Percentiles rank a stretch among this genome's conserved stretches.
phyloP scores from a whole-genome alignment of 306 rosid species.

The Abrus precatorius region DNA sequence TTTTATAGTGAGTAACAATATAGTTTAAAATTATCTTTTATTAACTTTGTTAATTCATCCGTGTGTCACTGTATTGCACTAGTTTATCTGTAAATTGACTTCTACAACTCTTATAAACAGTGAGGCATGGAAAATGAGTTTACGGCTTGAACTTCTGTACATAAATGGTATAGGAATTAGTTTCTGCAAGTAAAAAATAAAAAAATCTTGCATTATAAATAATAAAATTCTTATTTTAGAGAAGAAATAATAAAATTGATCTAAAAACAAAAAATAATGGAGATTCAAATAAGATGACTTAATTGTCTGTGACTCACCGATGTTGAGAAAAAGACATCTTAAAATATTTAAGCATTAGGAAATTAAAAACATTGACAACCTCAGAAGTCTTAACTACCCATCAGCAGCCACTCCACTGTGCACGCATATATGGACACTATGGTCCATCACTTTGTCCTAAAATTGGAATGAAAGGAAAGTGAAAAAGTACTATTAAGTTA shows the following conservation, averaged over 20 bases:
- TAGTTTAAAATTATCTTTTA: too few relatives aligned
- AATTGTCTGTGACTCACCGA: not conserved
- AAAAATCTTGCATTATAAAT: too few relatives aligned
- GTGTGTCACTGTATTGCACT: too few relatives aligned
- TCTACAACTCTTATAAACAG: too few relatives aligned
- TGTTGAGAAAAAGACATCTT: not conserved
- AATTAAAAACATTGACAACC: not conserved
- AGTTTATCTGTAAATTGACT: too few relatives aligned
- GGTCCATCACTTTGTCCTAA: not conserved
- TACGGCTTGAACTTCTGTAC: too few relatives aligned
- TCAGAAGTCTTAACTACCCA: not conserved
- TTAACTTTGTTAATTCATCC: too few relatives aligned
- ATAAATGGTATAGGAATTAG: too few relatives aligned
- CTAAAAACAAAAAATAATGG: not conserved
- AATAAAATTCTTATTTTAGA: not conserved
- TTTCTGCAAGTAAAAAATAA: too few relatives aligned
- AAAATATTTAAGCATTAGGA: not conserved
- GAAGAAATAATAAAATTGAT: not conserved
- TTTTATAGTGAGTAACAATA: too few relatives aligned
- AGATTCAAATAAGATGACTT: constrained; percentile 15
- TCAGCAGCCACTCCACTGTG: not conserved
- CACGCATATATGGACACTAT: not conserved
- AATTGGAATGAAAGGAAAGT: not conserved
- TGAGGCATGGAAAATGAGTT: too few relatives aligned
- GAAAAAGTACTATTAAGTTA: not conserved